A percentile compares a stretch with the other conserved stretches of the same genome.
These are phyloP conservation scores for Vitis hybrid DNA, from an alignment of 177 flowering plant species.

Conservation along the genomic window DNA sequence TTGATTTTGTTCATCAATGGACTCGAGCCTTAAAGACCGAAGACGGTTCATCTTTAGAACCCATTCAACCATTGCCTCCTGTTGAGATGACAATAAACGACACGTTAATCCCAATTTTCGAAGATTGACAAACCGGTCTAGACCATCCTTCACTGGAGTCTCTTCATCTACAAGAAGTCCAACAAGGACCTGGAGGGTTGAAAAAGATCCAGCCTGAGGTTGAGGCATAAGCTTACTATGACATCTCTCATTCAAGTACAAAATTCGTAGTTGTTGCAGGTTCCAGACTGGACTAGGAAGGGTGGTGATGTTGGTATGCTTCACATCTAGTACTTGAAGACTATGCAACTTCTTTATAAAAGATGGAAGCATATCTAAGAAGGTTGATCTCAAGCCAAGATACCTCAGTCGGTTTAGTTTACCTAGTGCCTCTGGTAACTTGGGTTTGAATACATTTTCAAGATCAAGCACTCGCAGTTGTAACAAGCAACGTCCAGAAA, in stretches of 20 bases:
- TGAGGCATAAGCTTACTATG: neutral
- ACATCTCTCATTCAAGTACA: constrained; percentile 10
- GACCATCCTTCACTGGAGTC: neutral
- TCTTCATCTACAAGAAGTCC: constrained; percentile 5
- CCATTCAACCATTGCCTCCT: neutral
- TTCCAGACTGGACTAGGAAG: constrained; percentile 24
- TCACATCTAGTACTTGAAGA: constrained; percentile 22
- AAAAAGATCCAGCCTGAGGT: neutral
- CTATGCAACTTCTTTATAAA: constrained; percentile 5
- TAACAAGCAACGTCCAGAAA: neutral
- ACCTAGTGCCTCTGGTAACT: constrained; percentile 4
- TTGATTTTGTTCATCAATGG: neutral
- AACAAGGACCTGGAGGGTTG: neutral
- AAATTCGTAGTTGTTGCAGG: constrained; percentile 8
- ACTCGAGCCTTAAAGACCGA: neutral
- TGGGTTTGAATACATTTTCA: constrained; percentile 18
- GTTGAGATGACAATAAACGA: neutral
- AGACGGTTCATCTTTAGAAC: neutral
- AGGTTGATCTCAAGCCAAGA: constrained; percentile 23
- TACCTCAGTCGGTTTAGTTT: constrained; percentile 12
- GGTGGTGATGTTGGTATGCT: constrained; percentile 14
- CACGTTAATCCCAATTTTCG: constrained; percentile 7
- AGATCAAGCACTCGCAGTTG: constrained; percentile 25
- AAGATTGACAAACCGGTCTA: neutral
- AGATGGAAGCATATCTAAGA: constrained; percentile 9